These are phyloP conservation scores for Pleurotus platypus DNA, from an alignment of 768 basidiomycete genomes.

Conservation along the genomic window DNA sequence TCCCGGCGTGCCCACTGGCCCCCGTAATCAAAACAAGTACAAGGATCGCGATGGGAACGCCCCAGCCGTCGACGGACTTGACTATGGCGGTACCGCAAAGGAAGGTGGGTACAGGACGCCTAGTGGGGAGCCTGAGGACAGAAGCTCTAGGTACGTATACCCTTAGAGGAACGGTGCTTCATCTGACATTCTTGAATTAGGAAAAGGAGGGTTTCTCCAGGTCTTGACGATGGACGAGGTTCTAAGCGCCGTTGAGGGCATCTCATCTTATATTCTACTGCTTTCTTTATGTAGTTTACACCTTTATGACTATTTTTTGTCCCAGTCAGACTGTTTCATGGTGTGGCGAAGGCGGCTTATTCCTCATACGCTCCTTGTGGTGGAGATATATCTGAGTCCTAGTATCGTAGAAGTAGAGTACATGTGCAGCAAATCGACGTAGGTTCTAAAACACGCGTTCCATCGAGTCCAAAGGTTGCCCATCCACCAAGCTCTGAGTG, in stretches of 20 bases:
- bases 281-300: not conserved
- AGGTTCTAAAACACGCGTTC: constrained; percentile 21
- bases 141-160: constrained; percentile 37
- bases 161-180: too few species aligned
- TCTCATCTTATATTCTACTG: not conserved
- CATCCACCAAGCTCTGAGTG: constrained; percentile 22
- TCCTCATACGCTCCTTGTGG: too few species aligned
- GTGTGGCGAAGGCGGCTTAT: too few species aligned
- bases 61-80: constrained; percentile 83
- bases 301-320: too few species aligned
- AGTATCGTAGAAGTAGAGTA: too few species aligned
- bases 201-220: constrained; percentile 74
- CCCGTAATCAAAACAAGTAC: constrained; percentile 85
- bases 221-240: constrained; percentile 61
- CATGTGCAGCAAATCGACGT: not conserved
- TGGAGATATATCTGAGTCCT: too few species aligned
- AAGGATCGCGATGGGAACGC: constrained; percentile 86
- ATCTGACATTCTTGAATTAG: constrained; percentile 27
- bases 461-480: constrained; percentile 18
- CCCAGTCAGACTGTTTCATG: too few species aligned
- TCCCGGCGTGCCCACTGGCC: constrained; percentile 84
- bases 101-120: constrained; percentile 47
- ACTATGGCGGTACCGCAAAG: constrained; percentile 68
- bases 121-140: constrained; percentile 66
- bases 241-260: constrained; percentile 62